These are phyloP conservation scores for Alternaria consortialis DNA, from an alignment of 2,329 filamentous ascomycete genomes.

Conservation along the genomic window DNA sequence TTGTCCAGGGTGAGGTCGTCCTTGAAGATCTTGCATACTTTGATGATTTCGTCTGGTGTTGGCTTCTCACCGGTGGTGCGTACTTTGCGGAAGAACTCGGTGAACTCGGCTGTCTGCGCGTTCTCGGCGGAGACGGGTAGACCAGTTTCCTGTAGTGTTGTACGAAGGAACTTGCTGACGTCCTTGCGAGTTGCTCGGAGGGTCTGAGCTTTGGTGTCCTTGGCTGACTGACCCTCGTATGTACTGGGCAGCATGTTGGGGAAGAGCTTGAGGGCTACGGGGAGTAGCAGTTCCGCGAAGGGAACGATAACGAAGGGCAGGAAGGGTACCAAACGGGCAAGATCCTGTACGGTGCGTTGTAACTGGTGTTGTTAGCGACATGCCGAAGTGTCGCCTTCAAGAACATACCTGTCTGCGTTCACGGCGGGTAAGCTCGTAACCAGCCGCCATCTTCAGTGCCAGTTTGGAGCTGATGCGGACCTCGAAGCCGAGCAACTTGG, in stretches of 20 bases:
- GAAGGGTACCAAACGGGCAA: constrained; percentile 92
- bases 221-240: constrained; percentile 90
- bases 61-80: constrained; percentile 89
- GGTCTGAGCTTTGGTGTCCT: constrained; percentile 84
- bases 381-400: background rate
- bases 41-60: constrained; percentile 90
- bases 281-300: constrained; percentile 91
- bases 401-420: constrained; percentile 79
- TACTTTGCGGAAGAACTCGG: constrained; percentile 94
- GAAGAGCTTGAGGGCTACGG: constrained; percentile 91
- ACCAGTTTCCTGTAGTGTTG: constrained; percentile 92
- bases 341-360: constrained; percentile 90
- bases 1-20: constrained; percentile 98
- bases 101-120: constrained; percentile 91
- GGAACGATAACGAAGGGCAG: constrained; percentile 97
- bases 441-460: constrained; percentile 95
- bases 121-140: constrained; percentile 84
- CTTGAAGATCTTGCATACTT: constrained; percentile 98
- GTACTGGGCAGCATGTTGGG: constrained; percentile 97
- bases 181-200: constrained; percentile 90
- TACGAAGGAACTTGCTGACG: constrained; percentile 87
- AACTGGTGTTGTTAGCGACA: constrained; percentile 59
- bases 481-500: constrained; percentile 90
- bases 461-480: constrained; percentile 90
- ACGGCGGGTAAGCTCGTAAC: constrained; percentile 93